Conservation (phyloP, 345 rosid genomes). For the Cochlearia excelsa region DNA sequence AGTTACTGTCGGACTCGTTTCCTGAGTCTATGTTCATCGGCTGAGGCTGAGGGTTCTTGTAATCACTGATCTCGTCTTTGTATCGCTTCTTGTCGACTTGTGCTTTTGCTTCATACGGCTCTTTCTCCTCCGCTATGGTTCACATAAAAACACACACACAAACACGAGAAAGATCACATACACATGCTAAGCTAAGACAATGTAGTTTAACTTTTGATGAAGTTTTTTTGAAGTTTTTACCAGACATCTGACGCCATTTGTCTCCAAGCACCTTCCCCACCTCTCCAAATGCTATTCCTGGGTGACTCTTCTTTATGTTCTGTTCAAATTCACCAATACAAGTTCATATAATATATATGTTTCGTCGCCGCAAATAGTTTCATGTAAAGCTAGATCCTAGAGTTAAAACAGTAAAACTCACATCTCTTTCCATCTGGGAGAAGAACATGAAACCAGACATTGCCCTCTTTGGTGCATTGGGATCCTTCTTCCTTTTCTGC, state of each 20-base stretch:
- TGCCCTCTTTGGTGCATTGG: constrained; percentile 90
- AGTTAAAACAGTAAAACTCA: constrained; percentile 30
- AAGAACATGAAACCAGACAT: constrained; percentile 69
- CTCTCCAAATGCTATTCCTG: constrained; percentile 68
- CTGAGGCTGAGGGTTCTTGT: constrained; percentile 73
- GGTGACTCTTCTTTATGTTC: constrained; percentile 72
- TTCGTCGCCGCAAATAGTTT: background rate
- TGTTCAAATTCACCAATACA: constrained; percentile 33
- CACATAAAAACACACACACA: background rate
- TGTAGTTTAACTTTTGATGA: background rate
- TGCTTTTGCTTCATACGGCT: constrained; percentile 76
- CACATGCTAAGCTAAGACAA: background rate
- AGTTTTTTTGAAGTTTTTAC: constrained; percentile 29
- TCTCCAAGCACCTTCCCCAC: constrained; percentile 67
- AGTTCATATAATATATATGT: background rate
- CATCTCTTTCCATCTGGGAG: constrained; percentile 86
- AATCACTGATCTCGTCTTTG: constrained; percentile 59
- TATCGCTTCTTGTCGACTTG: constrained; percentile 73
- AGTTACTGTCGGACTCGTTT: constrained; percentile 41
- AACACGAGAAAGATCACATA: background rate
- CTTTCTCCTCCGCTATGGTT: constrained; percentile 65
- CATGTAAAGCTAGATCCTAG: background rate
- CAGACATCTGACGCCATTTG: constrained; percentile 76
- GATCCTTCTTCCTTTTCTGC: constrained; percentile 88
- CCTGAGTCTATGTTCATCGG: constrained; percentile 65